A percentile compares a stretch with the other conserved stretches of the same genome.
phyloP scores from a whole-genome alignment of 2,329 filamentous ascomycete species.

The Talaromyces sp. region DNA sequence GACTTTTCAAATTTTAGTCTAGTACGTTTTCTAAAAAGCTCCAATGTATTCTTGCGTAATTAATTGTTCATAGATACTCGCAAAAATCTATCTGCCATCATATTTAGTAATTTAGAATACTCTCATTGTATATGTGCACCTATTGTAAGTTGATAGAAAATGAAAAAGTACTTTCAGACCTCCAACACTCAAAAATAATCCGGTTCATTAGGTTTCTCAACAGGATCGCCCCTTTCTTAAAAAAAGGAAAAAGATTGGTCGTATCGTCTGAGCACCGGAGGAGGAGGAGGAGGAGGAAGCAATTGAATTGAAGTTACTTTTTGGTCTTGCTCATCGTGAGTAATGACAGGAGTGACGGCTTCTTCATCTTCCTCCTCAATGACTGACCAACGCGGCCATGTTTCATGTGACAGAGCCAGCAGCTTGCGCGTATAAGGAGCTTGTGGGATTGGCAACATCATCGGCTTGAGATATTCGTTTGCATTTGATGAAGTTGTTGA shows the following conservation, averaged over 20 bases:
- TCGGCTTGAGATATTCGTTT: not conserved
- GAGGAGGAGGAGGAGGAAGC: not conserved
- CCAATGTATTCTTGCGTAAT: too few species aligned
- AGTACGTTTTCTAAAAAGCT: too few species aligned
- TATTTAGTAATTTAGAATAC: too few species aligned
- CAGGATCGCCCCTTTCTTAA: not conserved
- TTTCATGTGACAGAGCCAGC: not conserved
- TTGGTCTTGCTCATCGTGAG: not conserved
- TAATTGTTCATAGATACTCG: too few species aligned
- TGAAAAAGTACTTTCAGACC: not conserved
- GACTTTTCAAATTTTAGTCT: not conserved
- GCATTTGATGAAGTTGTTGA: not conserved
- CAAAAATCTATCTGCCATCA: too few species aligned
- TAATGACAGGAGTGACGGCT: not conserved
- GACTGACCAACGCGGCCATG: not conserved
- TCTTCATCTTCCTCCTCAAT: not conserved
- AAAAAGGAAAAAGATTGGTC: not conserved
- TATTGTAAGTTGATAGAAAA: not conserved
- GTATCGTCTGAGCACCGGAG: not conserved
- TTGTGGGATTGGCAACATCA: not conserved
- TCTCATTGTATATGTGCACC: too few species aligned
- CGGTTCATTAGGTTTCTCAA: not conserved
- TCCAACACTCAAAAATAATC: not conserved
- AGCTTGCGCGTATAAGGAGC: not conserved
- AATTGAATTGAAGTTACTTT: not conserved